Conservation (phyloP, 805 yeast species). For the Pichia eremophila region DNA sequence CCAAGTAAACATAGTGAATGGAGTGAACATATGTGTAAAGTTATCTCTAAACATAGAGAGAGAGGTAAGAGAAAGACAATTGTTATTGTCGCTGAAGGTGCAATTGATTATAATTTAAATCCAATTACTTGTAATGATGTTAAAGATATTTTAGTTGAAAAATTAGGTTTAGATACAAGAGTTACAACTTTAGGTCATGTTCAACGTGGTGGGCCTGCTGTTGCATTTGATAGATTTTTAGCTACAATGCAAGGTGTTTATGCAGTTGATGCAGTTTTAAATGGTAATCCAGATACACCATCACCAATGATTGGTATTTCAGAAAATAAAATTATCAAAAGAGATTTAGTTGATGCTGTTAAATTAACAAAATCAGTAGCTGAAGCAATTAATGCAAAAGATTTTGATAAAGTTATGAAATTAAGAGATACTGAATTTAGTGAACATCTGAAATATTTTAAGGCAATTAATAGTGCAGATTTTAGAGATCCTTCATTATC, state of each 20-base stretch:
- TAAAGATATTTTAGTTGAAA: constrained; percentile 49
- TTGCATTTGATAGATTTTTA: constrained; percentile 59
- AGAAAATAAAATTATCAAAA: constrained; percentile 61
- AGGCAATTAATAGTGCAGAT: constrained; percentile 59
- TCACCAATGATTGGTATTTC: constrained; percentile 71
- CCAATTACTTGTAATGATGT: constrained; percentile 63
- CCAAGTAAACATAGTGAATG: constrained; percentile 58
- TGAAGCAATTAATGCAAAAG: constrained; percentile 51
- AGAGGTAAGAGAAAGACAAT: constrained; percentile 72
- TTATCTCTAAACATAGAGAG: constrained; percentile 53
- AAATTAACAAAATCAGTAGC: constrained; percentile 64
- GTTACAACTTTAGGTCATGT: constrained; percentile 73
- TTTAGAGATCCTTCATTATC: constrained; percentile 56
- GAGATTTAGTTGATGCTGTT: constrained; percentile 67
- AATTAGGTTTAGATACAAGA: constrained; percentile 65
- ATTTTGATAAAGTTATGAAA: constrained; percentile 61
- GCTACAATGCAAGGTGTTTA: constrained; percentile 79
- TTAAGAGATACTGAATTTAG: constrained; percentile 63
- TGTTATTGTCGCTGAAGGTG: constrained; percentile 81
- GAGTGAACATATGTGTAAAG: constrained; percentile 58
- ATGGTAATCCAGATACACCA: constrained; percentile 58
- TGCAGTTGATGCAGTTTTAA: constrained; percentile 68
- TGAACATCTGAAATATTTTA: constrained; percentile 53
- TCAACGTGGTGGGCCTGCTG: constrained; percentile 79
- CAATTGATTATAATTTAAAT: constrained; percentile 56